These are phyloP conservation scores for Boletus sp. DNA, from an alignment of 768 basidiomycete species.

Conservation along the genomic window DNA sequence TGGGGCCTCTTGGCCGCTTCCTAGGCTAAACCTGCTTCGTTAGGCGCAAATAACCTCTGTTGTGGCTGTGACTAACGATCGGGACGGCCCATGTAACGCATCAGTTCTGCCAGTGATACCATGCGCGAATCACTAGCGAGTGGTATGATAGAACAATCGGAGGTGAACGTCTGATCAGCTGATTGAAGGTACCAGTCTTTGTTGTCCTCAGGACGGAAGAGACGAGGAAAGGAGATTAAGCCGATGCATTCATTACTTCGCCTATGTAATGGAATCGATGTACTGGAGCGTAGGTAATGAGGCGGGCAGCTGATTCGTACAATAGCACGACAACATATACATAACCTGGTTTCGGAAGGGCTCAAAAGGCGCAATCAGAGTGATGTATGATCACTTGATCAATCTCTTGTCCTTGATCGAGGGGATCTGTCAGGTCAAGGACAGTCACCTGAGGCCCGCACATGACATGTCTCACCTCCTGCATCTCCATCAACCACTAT, in stretches of 20 bases:
- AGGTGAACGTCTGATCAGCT: not conserved
- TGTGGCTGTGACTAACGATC: not conserved
- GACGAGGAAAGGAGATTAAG: not conserved
- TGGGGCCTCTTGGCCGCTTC: not conserved
- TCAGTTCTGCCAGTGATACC: not conserved
- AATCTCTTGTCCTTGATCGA: not conserved
- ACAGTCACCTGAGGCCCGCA: not conserved
- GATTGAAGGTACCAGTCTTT: not conserved
- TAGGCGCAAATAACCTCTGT: not conserved
- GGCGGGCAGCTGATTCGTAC: not conserved
- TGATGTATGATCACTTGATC: not conserved
- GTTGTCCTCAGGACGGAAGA: not conserved
- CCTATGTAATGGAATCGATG: not conserved
- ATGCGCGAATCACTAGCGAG: not conserved
- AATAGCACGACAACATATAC: not conserved
- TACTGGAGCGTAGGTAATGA: not conserved
- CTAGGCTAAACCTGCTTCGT: not conserved
- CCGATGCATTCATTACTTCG: not conserved
- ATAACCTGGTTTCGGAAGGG: not conserved
- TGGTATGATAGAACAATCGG: not conserved
- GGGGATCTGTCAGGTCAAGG: not conserved
- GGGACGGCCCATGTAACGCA: not conserved
- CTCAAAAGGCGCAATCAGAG: not conserved
- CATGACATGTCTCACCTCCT: not conserved
- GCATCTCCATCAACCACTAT: not conserved